Conservation (phyloP, 495 filamentous ascomycete genomes). For the Aspergillus kassunensis region DNA sequence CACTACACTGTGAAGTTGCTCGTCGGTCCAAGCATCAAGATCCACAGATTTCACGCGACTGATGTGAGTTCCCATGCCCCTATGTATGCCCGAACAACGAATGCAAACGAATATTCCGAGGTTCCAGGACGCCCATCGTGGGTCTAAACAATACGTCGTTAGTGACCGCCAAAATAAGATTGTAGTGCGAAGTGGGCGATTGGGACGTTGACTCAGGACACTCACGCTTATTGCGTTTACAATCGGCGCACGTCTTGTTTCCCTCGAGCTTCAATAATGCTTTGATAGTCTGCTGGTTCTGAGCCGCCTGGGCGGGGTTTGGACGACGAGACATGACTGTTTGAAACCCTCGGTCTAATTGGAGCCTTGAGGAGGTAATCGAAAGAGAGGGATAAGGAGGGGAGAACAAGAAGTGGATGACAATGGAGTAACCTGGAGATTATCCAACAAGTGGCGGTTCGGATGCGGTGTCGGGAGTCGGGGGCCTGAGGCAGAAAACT, state of each 20-base stretch:
- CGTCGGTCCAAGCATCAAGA: conserved; percentile 96
- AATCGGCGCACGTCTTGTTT: conserved; percentile 97
- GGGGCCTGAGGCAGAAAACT: conserved; percentile 20
- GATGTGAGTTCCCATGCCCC: conserved; percentile 98
- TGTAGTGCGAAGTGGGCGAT: background rate
- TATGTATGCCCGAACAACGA: conserved; percentile 95
- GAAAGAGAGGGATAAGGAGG: conserved; percentile 4
- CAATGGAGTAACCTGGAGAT: conserved; percentile 13
- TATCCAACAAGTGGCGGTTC: conserved; percentile 17
- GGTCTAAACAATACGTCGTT: conserved; percentile 54
- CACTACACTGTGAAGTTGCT: conserved; percentile 87
- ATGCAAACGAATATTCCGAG: conserved; percentile 95
- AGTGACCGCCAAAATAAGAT: background rate
- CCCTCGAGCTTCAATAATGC: conserved; percentile 83
- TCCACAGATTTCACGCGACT: conserved; percentile 97
- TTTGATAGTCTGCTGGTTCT: conserved; percentile 90
- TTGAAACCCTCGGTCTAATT: conserved; percentile 13
- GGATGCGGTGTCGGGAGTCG: conserved; percentile 12
- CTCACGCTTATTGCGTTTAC: conserved; percentile 96
- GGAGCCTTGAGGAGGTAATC: background rate
- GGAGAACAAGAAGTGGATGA: conserved; percentile 11
- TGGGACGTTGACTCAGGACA: conserved; percentile 6
- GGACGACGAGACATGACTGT: conserved; percentile 78
- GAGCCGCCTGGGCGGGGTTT: conserved; percentile 76
- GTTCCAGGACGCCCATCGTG: conserved; percentile 98